Conservation (phyloP, 345 rosid genomes). For the Citrus hindsii region DNA sequence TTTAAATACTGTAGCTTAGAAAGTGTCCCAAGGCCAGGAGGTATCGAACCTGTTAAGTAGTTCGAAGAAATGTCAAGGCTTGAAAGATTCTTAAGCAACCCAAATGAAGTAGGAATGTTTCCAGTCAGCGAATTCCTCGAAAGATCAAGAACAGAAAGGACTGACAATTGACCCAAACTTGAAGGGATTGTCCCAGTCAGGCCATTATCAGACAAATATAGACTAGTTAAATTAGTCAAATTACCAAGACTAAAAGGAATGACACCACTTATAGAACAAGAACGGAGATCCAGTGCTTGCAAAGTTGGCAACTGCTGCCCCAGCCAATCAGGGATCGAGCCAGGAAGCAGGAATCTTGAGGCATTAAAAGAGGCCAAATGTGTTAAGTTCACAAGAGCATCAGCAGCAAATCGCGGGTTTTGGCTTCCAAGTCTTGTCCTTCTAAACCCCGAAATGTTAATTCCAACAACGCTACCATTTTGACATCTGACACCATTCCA, state of each 20-base stretch:
- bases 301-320: conserved; percentile 52
- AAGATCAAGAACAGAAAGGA: conserved; percentile 63
- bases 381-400: conserved; percentile 67
- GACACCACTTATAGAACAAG: conserved; percentile 54
- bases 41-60: conserved; percentile 58
- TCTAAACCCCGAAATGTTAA: conserved; percentile 80
- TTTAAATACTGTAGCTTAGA: conserved; percentile 58
- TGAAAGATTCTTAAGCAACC: conserved; percentile 48
- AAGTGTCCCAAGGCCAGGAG: conserved; percentile 53
- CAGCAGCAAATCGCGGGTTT: conserved; percentile 76
- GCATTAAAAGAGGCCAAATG: conserved; percentile 68
- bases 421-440: conserved; percentile 75
- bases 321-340: conserved; percentile 75
- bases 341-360: conserved; percentile 71
- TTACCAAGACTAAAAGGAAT: conserved; percentile 70
- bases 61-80: conserved; percentile 77
- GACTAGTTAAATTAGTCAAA: conserved; percentile 54
- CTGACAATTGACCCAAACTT: conserved; percentile 50
- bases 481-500: conserved; percentile 76
- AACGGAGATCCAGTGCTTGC: conserved; percentile 84
- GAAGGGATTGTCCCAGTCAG: conserved; percentile 60
- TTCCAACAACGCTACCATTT: conserved; percentile 60
- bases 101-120: conserved; percentile 62
- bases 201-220: conserved; percentile 59
- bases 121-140: conserved; percentile 64